phyloP scores from a whole-genome alignment of 805 yeast species.

The Kregervanrija pseudodelftensis region DNA sequence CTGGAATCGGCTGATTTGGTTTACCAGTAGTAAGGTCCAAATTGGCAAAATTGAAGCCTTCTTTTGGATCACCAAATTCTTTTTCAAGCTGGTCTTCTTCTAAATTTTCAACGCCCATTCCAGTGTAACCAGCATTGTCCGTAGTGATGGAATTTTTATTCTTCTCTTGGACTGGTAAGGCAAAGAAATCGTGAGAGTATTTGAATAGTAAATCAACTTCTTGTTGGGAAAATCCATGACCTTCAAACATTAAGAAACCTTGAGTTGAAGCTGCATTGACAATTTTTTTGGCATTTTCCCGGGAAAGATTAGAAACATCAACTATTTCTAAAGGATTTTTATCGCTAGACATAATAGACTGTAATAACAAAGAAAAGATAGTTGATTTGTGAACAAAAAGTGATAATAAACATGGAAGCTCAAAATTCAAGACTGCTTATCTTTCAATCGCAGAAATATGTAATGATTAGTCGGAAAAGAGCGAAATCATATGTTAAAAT shows the following conservation, averaged over 20 bases:
- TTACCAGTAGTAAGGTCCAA: constrained; percentile 46
- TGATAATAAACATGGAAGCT: too few relatives aligned
- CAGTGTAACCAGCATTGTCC: constrained; percentile 39
- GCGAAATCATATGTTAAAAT: too few relatives aligned
- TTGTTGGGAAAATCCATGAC: constrained; percentile 39
- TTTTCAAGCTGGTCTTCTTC: constrained; percentile 29
- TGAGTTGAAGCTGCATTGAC: constrained; percentile 42
- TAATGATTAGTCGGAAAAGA: too few relatives aligned
- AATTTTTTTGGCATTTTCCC: constrained; percentile 30
- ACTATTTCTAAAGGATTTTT: constrained; percentile 39
- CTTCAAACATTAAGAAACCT: constrained; percentile 46
- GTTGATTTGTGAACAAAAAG: too few relatives aligned
- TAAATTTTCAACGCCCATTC: constrained; percentile 36
- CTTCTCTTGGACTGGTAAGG: constrained; percentile 46
- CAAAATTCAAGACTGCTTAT: too few relatives aligned
- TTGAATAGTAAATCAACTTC: constrained; percentile 29
- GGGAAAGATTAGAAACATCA: constrained; percentile 30
- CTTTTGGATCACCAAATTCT: constrained; percentile 42
- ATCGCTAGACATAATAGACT: too few relatives aligned
- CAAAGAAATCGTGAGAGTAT: constrained; percentile 22
- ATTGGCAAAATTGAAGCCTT: constrained; percentile 55
- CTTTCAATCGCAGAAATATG: too few relatives aligned
- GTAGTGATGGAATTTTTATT: constrained; percentile 40
- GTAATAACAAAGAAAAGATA: background rate
- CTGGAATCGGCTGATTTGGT: constrained; percentile 40